Evolutionary conservation across 495 filamentous ascomycete genomes (phyloP).

Genomic region (Penicillium waksmanii): DNA sequence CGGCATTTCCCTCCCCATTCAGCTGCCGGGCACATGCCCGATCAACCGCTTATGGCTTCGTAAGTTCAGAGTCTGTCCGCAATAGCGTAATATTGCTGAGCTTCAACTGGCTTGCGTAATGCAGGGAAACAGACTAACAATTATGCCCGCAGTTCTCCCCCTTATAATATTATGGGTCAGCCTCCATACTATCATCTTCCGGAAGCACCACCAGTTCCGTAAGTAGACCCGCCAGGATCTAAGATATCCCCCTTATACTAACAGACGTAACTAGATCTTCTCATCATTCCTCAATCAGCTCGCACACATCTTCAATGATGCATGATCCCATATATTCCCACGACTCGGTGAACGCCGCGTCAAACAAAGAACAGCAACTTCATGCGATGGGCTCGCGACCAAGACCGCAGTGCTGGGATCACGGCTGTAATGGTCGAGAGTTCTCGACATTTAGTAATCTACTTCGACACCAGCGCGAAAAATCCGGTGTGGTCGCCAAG

Average conservation of each 20-base stretch:
- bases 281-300: slow-evolving; percentile 29
- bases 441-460: slow-evolving; percentile 97
- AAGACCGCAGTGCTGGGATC: slow-evolving; percentile 94
- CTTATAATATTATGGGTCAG: slow-evolving; percentile 34
- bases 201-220: slow-evolving; percentile 27
- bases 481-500: slow-evolving; percentile 85
- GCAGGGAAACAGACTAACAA: background rate
- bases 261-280: slow-evolving; percentile 16
- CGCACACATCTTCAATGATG: slow-evolving; percentile 35
- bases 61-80: slow-evolving; percentile 16
- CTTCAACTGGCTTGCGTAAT: background rate
- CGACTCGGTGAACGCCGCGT: slow-evolving; percentile 28
- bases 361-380: slow-evolving; percentile 56
- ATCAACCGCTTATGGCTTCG: slow-evolving; percentile 28
- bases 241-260: background rate
- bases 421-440: slow-evolving; percentile 90
- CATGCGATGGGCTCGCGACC: slow-evolving; percentile 75
- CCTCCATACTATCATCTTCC: slow-evolving; percentile 28
- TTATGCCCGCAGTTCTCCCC: slow-evolving; percentile 9
- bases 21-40: slow-evolving; percentile 8
- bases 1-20: slow-evolving; percentile 24
- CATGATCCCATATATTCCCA: slow-evolving; percentile 37
- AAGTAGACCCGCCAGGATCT: slow-evolving; percentile 1
- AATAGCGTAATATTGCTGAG: background rate
- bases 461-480: slow-evolving; percentile 89